These are phyloP conservation scores for Lactuca sativa DNA, from an alignment of 129 eudicot genomes.

Conservation along the genomic window DNA sequence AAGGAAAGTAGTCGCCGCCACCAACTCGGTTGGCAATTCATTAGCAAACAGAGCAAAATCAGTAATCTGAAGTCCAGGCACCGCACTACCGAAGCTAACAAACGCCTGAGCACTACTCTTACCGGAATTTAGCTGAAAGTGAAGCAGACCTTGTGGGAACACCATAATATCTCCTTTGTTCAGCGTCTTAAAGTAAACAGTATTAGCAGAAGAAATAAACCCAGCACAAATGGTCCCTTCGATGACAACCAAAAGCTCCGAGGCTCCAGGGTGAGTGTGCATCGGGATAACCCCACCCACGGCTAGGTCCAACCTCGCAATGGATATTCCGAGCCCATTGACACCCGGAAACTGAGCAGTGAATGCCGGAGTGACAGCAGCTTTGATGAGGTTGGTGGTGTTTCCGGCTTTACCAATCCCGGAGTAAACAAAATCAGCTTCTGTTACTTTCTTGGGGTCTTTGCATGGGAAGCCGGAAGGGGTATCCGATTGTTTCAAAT, in stretches of 20 bases:
- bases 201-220: conserved; percentile 66
- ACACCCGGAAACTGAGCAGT: conserved; percentile 71
- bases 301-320: conserved; percentile 74
- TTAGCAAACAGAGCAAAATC: conserved; percentile 79
- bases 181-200: conserved; percentile 53
- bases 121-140: conserved; percentile 79
- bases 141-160: conserved; percentile 88
- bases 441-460: conserved; percentile 44
- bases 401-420: conserved; percentile 66
- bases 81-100: conserved; percentile 69
- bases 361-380: conserved; percentile 92
- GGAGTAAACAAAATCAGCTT: conserved; percentile 55
- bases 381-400: conserved; percentile 70
- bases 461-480: conserved; percentile 90
- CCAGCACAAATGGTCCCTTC: conserved; percentile 87
- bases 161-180: conserved; percentile 80
- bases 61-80: conserved; percentile 78
- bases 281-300: conserved; percentile 80
- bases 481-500: conserved; percentile 38
- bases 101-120: conserved; percentile 42
- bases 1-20: conserved; percentile 64
- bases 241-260: conserved; percentile 63
- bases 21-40: conserved; percentile 67
- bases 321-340: conserved; percentile 77
- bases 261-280: conserved; percentile 93